These are phyloP conservation scores for Puya raimondii DNA, from an alignment of 176 grass and related monocot species.

Conservation along the genomic window DNA sequence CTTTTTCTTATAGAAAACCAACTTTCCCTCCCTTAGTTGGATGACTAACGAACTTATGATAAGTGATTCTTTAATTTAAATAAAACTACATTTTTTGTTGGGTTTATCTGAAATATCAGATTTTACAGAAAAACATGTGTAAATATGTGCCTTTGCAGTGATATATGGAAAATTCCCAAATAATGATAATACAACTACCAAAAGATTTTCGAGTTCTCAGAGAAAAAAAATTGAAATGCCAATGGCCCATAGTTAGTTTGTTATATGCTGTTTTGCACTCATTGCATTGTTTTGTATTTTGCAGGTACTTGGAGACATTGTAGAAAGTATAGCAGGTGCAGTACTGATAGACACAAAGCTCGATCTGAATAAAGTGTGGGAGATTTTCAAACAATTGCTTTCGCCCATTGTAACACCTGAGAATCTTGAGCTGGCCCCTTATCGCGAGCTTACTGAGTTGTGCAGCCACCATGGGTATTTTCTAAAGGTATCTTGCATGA, in stretches of 20 bases:
- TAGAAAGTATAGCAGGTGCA: conserved; percentile 89
- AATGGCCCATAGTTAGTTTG: neutral
- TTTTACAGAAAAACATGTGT: too few species aligned
- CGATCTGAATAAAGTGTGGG: conserved; percentile 59
- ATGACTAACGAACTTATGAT: too few species aligned
- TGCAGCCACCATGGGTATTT: conserved; percentile 60
- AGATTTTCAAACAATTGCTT: conserved; percentile 59
- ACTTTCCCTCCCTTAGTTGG: too few species aligned
- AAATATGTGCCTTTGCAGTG: too few species aligned
- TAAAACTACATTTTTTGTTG: too few species aligned
- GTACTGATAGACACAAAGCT: conserved; percentile 78
- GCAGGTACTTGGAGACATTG: conserved; percentile 86
- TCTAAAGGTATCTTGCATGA: conserved; percentile 41
- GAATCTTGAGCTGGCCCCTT: conserved; percentile 58
- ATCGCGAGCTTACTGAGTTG: conserved; percentile 68
- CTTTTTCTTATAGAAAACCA: too few species aligned
- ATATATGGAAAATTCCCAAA: too few species aligned
- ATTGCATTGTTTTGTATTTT: conserved; percentile 15
- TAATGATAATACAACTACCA: too few species aligned
- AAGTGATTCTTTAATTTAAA: too few species aligned
- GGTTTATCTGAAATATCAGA: too few species aligned
- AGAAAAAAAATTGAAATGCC: neutral
- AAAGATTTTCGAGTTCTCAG: too few species aligned
- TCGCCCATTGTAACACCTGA: conserved; percentile 92
- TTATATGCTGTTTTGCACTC: neutral